Percentiles rank a stretch among this genome's conserved stretches.
These are phyloP conservation scores for Solanum habrochaites DNA, from an alignment of 257 asterid genomes.

Conservation along the genomic window DNA sequence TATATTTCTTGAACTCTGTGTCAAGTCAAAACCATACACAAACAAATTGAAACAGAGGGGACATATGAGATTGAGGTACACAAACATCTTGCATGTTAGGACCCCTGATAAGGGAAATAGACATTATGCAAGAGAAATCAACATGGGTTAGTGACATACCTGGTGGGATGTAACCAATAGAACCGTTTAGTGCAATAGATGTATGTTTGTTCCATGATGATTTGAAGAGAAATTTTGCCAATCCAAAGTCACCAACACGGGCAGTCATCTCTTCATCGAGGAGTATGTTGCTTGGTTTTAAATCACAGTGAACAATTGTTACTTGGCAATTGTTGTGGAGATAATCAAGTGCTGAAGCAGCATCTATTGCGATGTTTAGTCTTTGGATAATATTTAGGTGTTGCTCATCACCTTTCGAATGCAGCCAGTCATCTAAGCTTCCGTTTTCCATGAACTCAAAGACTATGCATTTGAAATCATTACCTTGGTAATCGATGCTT, in stretches of 20 bases:
- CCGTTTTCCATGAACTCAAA: slow-evolving; percentile 25
- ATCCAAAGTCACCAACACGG: slow-evolving; percentile 11
- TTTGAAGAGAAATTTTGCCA: neutral
- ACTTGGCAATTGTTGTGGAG: slow-evolving; percentile 14
- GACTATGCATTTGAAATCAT: slow-evolving; percentile 24
- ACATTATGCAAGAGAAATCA: neutral
- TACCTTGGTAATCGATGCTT: slow-evolving; percentile 14
- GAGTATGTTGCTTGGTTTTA: slow-evolving; percentile 12
- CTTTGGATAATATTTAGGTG: slow-evolving; percentile 3
- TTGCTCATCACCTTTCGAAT: neutral
- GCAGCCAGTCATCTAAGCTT: slow-evolving; percentile 23
- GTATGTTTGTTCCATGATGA: neutral
- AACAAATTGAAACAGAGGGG: neutral
- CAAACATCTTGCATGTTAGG: neutral
- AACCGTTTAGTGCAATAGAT: slow-evolving; percentile 13
- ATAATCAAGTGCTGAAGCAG: slow-evolving; percentile 26
- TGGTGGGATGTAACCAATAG: slow-evolving; percentile 20
- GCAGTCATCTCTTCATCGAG: slow-evolving; percentile 7
- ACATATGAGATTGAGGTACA: neutral
- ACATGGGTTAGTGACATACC: neutral
- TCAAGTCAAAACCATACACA: neutral
- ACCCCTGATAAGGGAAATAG: neutral
- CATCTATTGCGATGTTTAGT: slow-evolving; percentile 17
- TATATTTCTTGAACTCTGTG: neutral
- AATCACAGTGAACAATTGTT: slow-evolving; percentile 17